Percentiles rank a stretch among this genome's conserved stretches.
Conservation (phyloP, 2,329 filamentous ascomycete species). For the Aschersonia sp. region DNA sequence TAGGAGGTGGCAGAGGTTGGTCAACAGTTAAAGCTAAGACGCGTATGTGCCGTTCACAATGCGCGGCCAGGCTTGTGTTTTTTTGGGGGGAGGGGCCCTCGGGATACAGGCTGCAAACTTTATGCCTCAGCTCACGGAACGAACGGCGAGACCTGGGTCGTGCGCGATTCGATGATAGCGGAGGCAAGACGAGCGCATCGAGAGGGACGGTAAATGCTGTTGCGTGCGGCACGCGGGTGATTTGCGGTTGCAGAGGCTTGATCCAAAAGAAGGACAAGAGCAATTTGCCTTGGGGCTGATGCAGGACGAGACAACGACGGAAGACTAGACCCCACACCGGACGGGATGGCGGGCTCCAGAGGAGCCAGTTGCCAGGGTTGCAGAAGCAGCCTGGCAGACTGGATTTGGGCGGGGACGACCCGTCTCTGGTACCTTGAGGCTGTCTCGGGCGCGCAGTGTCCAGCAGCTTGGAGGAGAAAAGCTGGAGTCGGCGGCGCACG, state of each 20-base stretch:
- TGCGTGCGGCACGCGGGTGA: background rate
- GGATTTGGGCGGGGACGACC: slow-evolving; percentile 2
- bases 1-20: too few relatives aligned
- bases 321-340: slow-evolving; percentile 5
- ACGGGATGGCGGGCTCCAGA: slow-evolving; percentile 9
- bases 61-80: too few relatives aligned
- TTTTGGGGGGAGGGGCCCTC: too few relatives aligned
- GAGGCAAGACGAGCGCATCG: background rate
- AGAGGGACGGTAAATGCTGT: background rate
- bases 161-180: background rate
- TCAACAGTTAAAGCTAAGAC: too few relatives aligned
- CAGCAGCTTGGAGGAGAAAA: background rate
- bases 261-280: background rate
- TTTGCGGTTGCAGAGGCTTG: background rate
- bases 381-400: slow-evolving; percentile 8
- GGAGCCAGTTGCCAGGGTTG: slow-evolving; percentile 13
- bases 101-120: too few relatives aligned
- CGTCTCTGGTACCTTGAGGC: slow-evolving; percentile 1
- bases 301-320: background rate
- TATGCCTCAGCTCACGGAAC: background rate
- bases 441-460: slow-evolving; percentile 1
- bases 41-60: too few relatives aligned
- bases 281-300: background rate
- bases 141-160: background rate
- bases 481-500: too few relatives aligned